phyloP scores from a whole-genome alignment of 441 rosid species.

The Jatropha multifida region DNA sequence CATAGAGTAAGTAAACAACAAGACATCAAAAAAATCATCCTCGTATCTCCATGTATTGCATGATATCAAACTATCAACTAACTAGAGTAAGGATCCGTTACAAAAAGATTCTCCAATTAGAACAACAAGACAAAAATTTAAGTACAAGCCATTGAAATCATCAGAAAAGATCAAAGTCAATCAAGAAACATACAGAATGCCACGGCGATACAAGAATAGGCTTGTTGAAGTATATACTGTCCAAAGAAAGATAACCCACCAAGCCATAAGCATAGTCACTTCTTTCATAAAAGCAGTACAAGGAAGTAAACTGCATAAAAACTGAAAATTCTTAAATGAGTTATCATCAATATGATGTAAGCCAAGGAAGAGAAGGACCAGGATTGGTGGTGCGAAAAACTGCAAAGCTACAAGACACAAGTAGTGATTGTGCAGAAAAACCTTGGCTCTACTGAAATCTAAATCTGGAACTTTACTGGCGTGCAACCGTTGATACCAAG shows the following conservation, averaged over 20 bases:
- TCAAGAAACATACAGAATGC: conserved; percentile 68
- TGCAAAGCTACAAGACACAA: conserved; percentile 73
- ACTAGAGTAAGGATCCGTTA: conserved; percentile 16
- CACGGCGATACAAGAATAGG: conserved; percentile 65
- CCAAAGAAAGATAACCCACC: conserved; percentile 59
- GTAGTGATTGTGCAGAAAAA: conserved; percentile 87
- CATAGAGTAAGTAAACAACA: conserved; percentile 9
- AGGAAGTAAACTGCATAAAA: conserved; percentile 50
- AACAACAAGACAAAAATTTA: conserved; percentile 19
- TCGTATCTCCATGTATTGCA: conserved; percentile 14
- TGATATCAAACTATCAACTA: neutral
- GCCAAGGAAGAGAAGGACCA: conserved; percentile 67
- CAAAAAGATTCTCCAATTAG: conserved; percentile 23
- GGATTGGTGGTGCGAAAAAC: conserved; percentile 57
- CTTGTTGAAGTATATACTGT: conserved; percentile 52
- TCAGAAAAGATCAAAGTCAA: conserved; percentile 12
- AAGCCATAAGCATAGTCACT: conserved; percentile 66
- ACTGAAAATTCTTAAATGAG: conserved; percentile 38
- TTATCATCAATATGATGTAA: conserved; percentile 55
- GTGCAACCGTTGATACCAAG: conserved; percentile 92
- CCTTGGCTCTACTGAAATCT: conserved; percentile 89
- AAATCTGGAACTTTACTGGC: conserved; percentile 82
- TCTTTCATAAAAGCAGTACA: conserved; percentile 49
- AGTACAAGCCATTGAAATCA: conserved; percentile 11
- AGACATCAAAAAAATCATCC: neutral